Conservation (phyloP, 78 protist species). For the Pigoraptor vietnamica region DNA sequence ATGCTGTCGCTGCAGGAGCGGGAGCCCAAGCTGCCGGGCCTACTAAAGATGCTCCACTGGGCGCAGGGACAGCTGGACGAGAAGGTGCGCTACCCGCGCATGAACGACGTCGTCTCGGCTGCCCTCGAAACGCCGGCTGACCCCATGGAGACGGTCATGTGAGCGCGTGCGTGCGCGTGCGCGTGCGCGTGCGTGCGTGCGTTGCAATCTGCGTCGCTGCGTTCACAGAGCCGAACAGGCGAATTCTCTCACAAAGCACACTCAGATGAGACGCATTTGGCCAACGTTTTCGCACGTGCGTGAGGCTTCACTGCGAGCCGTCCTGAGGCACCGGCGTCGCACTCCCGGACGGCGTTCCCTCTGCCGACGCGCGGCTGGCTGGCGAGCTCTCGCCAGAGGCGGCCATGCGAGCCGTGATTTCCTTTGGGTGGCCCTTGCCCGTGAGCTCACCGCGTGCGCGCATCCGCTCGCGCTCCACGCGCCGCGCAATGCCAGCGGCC, state of each 20-base stretch:
- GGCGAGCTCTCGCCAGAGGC: background rate
- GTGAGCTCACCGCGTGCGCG: background rate
- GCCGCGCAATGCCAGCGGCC: background rate
- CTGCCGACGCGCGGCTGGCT: too few species aligned
- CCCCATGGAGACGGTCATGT: background rate
- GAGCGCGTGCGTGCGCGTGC: background rate
- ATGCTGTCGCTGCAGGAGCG: background rate
- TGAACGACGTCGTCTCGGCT: slow-evolving; percentile 33
- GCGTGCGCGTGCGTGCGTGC: background rate
- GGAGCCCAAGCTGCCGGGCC: slow-evolving; percentile 72
- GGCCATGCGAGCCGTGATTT: background rate
- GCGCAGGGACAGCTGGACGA: slow-evolving; percentile 60
- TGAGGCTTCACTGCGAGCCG: too few species aligned
- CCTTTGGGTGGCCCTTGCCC: background rate
- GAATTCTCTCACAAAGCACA: background rate
- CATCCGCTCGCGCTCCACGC: background rate
- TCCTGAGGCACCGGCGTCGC: too few species aligned
- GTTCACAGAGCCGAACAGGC: background rate
- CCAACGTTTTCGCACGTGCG: too few species aligned
- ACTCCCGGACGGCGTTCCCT: too few species aligned
- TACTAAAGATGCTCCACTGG: slow-evolving; percentile 66
- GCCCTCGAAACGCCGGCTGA: background rate
- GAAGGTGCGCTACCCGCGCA: slow-evolving; percentile 46
- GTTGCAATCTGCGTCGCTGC: background rate
- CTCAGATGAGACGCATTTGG: too few species aligned